phyloP scores from a whole-genome alignment of 2,329 filamentous ascomycete genomes.

The Beauveria sp. region DNA sequence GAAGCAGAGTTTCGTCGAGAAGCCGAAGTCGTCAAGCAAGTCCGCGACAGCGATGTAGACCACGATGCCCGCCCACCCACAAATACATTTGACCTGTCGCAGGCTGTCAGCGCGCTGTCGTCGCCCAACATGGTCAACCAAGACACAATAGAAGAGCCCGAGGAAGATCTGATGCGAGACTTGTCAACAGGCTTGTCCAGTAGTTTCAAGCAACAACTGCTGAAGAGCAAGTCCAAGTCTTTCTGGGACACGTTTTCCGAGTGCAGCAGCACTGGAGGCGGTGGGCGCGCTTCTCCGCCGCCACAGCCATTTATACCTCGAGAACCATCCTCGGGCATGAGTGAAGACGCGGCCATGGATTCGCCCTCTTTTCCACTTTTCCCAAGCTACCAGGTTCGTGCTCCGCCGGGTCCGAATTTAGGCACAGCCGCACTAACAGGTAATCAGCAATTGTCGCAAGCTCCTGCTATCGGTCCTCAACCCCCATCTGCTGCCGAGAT shows the following conservation, averaged over 20 bases:
- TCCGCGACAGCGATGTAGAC: conserved; percentile 78
- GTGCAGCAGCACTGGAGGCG: conserved; percentile 45
- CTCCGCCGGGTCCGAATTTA: neutral
- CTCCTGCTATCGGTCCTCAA: conserved; percentile 26
- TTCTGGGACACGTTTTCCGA: conserved; percentile 74
- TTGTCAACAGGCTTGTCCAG: conserved; percentile 42
- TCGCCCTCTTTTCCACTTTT: conserved; percentile 46
- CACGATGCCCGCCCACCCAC: conserved; percentile 38
- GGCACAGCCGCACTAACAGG: conserved; percentile 12
- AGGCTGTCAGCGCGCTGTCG: conserved; percentile 52
- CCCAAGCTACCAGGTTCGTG: conserved; percentile 24
- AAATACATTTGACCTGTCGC: conserved; percentile 36
- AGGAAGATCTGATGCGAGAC: conserved; percentile 62
- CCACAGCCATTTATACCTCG: conserved; percentile 55
- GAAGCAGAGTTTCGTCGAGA: conserved; percentile 86
- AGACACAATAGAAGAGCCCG: conserved; percentile 61
- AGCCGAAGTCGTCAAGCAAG: conserved; percentile 91
- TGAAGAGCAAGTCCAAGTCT: conserved; percentile 61
- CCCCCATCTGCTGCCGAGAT: conserved; percentile 65
- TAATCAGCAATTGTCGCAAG: conserved; percentile 21
- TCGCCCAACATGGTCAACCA: conserved; percentile 61
- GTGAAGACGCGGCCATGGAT: conserved; percentile 67
- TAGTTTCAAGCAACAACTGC: conserved; percentile 68
- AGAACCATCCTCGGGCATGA: conserved; percentile 52
- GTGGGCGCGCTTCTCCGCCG: conserved; percentile 52